Evolutionary conservation across 352 stramenopile genomes (phyloP).

Genomic region (Globisporangium parvum): DNA sequence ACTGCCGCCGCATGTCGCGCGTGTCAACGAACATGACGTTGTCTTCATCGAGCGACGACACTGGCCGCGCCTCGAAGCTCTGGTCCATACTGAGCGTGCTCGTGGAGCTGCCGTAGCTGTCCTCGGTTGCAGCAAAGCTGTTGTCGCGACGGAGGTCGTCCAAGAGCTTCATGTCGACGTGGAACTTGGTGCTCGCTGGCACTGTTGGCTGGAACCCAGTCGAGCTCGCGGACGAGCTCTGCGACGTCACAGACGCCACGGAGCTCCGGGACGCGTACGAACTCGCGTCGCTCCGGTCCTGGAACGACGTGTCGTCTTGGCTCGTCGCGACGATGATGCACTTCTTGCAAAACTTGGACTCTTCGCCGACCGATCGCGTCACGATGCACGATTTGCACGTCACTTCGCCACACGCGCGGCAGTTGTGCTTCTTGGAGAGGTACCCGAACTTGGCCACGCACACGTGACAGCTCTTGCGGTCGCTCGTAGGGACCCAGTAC

Average conservation of each 20-base stretch:
- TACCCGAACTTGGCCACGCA: slow-evolving; percentile 58
- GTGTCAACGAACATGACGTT: slow-evolving; percentile 33
- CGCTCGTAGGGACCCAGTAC: slow-evolving; percentile 31
- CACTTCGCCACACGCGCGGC: slow-evolving; percentile 68
- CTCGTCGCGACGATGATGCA: slow-evolving; percentile 52
- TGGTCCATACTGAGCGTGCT: slow-evolving; percentile 7
- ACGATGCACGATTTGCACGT: slow-evolving; percentile 74
- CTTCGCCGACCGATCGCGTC: slow-evolving; percentile 36
- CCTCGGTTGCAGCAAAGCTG: slow-evolving; percentile 31
- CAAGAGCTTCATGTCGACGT: slow-evolving; percentile 37
- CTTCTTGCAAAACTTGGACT: slow-evolving; percentile 69
- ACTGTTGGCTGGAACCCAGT: background rate
- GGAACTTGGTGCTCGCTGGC: slow-evolving; percentile 16
- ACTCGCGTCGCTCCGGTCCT: slow-evolving; percentile 19
- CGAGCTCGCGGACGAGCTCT: slow-evolving; percentile 3
- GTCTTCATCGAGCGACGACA: slow-evolving; percentile 35
- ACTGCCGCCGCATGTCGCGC: slow-evolving; percentile 25
- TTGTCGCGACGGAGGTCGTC: slow-evolving; percentile 18
- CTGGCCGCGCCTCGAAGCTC: slow-evolving; percentile 22
- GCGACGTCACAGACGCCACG: slow-evolving; percentile 8
- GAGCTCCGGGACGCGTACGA: slow-evolving; percentile 23
- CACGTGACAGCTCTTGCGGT: slow-evolving; percentile 60
- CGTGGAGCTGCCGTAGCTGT: slow-evolving; percentile 27
- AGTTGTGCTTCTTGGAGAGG: slow-evolving; percentile 73
- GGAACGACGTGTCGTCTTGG: slow-evolving; percentile 23